These are phyloP conservation scores for Cladosporium sp. DNA, from an alignment of 2,329 filamentous ascomycete species.

Conservation along the genomic window DNA sequence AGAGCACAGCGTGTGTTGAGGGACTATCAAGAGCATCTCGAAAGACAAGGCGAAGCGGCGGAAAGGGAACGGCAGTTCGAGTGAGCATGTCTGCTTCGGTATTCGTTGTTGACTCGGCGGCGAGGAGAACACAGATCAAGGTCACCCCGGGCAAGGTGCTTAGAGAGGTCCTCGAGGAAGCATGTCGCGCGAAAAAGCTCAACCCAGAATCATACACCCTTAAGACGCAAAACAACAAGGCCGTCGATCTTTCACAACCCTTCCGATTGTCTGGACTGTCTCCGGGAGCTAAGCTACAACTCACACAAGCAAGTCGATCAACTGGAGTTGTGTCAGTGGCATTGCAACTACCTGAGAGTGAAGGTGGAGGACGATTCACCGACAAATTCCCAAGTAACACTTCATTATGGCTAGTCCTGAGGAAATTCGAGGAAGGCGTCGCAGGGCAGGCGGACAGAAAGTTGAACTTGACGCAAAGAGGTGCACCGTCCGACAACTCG, in stretches of 20 bases:
- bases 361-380: conserved; percentile 67
- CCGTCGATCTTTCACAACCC: conserved; percentile 77
- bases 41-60: conserved; percentile 1
- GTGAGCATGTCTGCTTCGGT: conserved; percentile 77
- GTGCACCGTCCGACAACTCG: conserved; percentile 57
- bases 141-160: conserved; percentile 77
- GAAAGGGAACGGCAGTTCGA: neutral
- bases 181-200: conserved; percentile 76
- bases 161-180: conserved; percentile 80
- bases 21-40: conserved; percentile 2
- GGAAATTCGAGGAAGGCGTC: conserved; percentile 79
- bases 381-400: conserved; percentile 87
- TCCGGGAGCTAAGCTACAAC: conserved; percentile 85
- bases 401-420: conserved; percentile 81
- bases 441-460: conserved; percentile 51
- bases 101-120: conserved; percentile 76
- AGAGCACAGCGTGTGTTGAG: conserved; percentile 8
- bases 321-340: conserved; percentile 82
- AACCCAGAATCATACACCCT: conserved; percentile 70
- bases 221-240: conserved; percentile 85
- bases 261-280: conserved; percentile 78
- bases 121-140: conserved; percentile 75
- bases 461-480: conserved; percentile 77
- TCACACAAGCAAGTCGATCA: conserved; percentile 81
- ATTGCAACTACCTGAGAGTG: conserved; percentile 74